Evolutionary conservation across 495 filamentous ascomycete species (phyloP).

Genomic region (Pyrenula aspistea): DNA sequence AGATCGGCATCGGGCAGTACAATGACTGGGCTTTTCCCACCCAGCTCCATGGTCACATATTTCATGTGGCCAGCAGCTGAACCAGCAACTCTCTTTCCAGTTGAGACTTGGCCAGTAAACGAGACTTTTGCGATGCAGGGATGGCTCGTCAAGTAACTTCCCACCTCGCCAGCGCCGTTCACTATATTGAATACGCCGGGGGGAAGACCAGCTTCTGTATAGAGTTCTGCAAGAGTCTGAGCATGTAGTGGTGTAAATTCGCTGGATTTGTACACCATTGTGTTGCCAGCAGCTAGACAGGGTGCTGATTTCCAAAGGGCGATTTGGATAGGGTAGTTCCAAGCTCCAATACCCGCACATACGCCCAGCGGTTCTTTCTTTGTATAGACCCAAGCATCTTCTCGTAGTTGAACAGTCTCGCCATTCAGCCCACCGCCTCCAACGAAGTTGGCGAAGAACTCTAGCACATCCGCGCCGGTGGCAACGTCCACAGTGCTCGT

Average conservation of each 20-base stretch:
- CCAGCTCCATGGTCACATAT: conserved; percentile 76
- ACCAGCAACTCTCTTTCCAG: conserved; percentile 61
- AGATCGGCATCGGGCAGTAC: conserved; percentile 60
- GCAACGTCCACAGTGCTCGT: conserved; percentile 64
- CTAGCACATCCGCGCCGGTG: conserved; percentile 64
- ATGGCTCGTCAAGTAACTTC: conserved; percentile 55
- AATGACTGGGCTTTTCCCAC: conserved; percentile 66
- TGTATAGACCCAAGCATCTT: conserved; percentile 64
- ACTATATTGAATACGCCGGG: conserved; percentile 74
- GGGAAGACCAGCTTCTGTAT: conserved; percentile 60
- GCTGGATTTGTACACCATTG: conserved; percentile 78
- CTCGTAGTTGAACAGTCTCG: conserved; percentile 52
- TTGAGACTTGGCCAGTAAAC: conserved; percentile 73
- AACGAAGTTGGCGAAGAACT: conserved; percentile 65
- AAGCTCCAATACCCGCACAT: conserved; percentile 69
- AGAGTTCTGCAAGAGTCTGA: conserved; percentile 55
- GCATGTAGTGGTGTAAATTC: conserved; percentile 70
- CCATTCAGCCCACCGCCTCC: conserved; percentile 58
- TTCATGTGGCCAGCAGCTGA: conserved; percentile 66
- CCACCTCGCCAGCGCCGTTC: conserved; percentile 60
- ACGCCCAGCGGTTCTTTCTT: conserved; percentile 65
- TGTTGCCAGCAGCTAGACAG: conserved; percentile 72
- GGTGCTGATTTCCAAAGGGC: conserved; percentile 79
- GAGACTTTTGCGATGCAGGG: conserved; percentile 64
- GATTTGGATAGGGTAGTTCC: conserved; percentile 83